Base-by-base conservation (phyloP, 306 rosid species). In the Cajanus cajan region DNA sequence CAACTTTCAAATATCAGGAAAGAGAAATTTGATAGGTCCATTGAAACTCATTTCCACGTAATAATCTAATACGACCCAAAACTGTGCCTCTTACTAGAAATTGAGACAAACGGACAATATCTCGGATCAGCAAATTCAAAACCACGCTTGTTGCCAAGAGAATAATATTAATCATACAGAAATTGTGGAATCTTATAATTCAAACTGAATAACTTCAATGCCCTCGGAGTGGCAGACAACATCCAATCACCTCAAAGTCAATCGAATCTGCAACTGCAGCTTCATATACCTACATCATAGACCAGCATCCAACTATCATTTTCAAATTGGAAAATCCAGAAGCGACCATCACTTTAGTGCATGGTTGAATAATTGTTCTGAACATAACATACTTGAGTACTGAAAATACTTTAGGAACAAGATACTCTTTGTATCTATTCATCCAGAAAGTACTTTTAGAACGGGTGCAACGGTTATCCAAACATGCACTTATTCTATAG, bases 271-370 rank as follows among this genome's bases (percentile, higher is more conserved):
- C 63, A 63, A 69, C 70, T 25, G 37, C 50, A 63, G 57, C 78
- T 82, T 63, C 24, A 82, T 34, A 34, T 37, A 10, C 37, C 81
- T 73, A 50, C 10, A 54, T 4, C 67, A 51, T 66, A 66, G 43
- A 76, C 68, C 31, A 61, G 64, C 16, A 71, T 55, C 37, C 71
- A 31, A 52, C 47, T 11, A 57, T 71, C 62, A 76, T 61, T 62
- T 37, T 68, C 82, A 31, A 48, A 52, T 52, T 71, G 69, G 21
- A 77, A 40, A 71, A 71, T 63, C 28, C 62, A 43, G 70, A 50
- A 52, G 37, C 16, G 4, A 77, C 47, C 31, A 31, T 34, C 39
- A 21, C 34, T 31, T 52, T 3, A 28, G 31, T 28, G 31, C 31
- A 28, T 28, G 31, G 1, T 28, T 28, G 31, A 3, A 28, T 28